Evolutionary conservation across 225 moss, liverwort and hornwort genomes (phyloP).

Genomic region (Takakia lepidozioides): DNA sequence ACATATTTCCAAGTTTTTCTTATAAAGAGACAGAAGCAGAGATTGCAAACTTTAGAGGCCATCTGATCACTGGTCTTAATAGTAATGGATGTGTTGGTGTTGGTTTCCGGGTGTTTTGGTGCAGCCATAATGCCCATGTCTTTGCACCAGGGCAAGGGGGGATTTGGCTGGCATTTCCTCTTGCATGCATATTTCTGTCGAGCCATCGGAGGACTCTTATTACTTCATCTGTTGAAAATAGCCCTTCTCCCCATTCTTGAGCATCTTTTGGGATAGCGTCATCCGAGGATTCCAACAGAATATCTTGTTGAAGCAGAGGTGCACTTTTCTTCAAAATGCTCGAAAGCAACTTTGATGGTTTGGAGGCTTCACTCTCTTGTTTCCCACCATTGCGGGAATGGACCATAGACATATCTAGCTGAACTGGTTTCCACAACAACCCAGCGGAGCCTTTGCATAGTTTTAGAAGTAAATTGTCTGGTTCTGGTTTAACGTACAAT

Average conservation of each 20-base stretch:
- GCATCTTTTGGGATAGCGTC: neutral
- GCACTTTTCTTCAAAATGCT: too few relatives aligned
- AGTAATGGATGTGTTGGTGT: neutral
- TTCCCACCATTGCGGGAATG: too few relatives aligned
- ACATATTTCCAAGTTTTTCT: neutral
- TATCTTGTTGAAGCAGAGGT: too few relatives aligned
- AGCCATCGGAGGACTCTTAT: constrained; percentile 15
- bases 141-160: constrained; percentile 21
- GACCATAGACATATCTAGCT: neutral
- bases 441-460: neutral
- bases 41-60: neutral
- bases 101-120: constrained; percentile 21
- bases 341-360: too few relatives aligned
- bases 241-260: constrained; percentile 26
- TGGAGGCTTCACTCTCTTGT: too few relatives aligned
- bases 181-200: constrained; percentile 17
- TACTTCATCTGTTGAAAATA: constrained; percentile 27
- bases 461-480: neutral
- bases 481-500: too few relatives aligned
- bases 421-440: neutral
- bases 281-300: too few relatives aligned
- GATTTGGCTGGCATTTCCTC: constrained; percentile 5
- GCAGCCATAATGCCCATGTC: constrained; percentile 34
- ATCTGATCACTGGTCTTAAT: neutral
- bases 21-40: too few relatives aligned